Conservation (phyloP, 2,329 filamentous ascomycete genomes). For the Sporothrix pseudoabietina region DNA sequence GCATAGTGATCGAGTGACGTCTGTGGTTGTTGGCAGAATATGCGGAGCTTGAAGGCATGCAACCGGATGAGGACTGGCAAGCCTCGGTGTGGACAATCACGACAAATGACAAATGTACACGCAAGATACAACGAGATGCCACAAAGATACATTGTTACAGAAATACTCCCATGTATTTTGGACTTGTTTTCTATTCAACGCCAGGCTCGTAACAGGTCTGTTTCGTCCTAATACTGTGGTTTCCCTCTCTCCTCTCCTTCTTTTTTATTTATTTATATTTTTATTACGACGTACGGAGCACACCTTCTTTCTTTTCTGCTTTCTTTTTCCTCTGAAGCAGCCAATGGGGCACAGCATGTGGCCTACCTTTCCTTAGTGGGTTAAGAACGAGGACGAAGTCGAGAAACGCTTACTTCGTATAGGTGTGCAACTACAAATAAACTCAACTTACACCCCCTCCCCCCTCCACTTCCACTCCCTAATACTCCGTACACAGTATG, state of each 20-base stretch:
- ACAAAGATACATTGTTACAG: neutral
- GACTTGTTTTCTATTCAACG: neutral
- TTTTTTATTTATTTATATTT: neutral
- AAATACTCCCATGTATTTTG: neutral
- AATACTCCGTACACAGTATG: too few species aligned
- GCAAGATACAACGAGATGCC: neutral
- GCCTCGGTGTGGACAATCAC: neutral
- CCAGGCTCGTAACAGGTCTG: neutral
- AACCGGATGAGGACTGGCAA: neutral
- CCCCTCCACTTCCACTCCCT: neutral
- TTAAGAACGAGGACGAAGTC: neutral
- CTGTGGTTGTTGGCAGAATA: neutral
- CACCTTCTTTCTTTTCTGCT: neutral
- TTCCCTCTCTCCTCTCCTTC: neutral
- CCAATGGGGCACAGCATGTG: conserved; percentile 18
- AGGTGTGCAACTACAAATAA: neutral
- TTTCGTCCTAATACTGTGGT: conserved; percentile 13
- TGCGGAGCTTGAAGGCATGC: neutral
- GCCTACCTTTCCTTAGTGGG: conserved; percentile 20
- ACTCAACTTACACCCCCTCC: neutral
- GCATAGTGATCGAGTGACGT: neutral
- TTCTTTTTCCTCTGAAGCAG: conserved; percentile 17
- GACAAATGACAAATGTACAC: neutral
- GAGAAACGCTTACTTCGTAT: conserved; percentile 7
- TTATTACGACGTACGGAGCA: neutral